Conservation (phyloP, 768 basidiomycete species). For the Mycena belliarum region DNA sequence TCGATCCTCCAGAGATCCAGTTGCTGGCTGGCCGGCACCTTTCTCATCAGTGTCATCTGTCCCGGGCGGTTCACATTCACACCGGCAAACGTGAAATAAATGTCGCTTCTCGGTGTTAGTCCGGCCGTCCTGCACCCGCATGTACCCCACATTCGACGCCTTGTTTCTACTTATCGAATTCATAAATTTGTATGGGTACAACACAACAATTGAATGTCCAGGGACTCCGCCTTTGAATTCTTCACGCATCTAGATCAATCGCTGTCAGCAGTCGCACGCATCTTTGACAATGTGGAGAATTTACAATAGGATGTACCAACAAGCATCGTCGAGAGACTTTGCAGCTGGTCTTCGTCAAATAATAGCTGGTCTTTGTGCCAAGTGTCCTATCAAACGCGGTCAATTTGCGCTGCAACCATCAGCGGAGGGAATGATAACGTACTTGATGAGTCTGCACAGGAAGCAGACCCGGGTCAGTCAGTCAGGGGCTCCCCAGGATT, state of each 20-base stretch:
- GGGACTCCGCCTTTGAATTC: background rate
- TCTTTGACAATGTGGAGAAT: conserved; percentile 24
- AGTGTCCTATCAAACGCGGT: conserved; percentile 60
- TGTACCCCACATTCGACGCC: background rate
- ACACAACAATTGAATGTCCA: conserved; percentile 2
- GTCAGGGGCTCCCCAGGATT: conserved; percentile 10
- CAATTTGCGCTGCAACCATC: conserved; percentile 9
- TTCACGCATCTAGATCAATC: conserved; percentile 17
- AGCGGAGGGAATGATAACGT: conserved; percentile 24
- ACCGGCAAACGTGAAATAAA: conserved; percentile 15
- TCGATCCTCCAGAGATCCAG: conserved; percentile 17
- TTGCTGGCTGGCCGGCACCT: conserved; percentile 4
- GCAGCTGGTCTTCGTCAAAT: conserved; percentile 89
- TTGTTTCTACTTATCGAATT: conserved; percentile 1
- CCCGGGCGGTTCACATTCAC: conserved; percentile 16
- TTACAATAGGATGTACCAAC: conserved; percentile 88
- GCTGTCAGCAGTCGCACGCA: background rate
- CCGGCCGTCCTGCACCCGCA: background rate
- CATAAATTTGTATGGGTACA: conserved; percentile 6
- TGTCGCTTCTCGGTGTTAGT: conserved; percentile 9
- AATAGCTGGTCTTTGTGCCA: conserved; percentile 88
- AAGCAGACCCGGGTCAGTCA: conserved; percentile 20
- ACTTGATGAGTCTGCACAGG: conserved; percentile 61
- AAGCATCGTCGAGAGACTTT: conserved; percentile 84
- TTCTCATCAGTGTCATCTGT: conserved; percentile 16